These are phyloP conservation scores for Pholiota adiposa DNA, from an alignment of 1,284 basidiomycete genomes.

Conservation along the genomic window DNA sequence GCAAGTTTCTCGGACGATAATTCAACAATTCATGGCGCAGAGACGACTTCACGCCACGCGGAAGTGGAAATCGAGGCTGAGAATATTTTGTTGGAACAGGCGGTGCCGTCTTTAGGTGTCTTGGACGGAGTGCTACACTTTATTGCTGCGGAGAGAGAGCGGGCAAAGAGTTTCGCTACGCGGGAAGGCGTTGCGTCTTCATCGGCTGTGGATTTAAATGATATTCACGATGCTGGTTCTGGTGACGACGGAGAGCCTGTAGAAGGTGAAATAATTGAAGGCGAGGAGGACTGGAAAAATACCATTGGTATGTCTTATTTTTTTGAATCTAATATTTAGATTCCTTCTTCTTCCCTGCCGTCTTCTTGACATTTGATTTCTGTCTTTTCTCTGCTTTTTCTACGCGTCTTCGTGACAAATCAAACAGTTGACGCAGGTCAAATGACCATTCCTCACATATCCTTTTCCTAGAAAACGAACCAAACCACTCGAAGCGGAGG, in stretches of 20 bases:
- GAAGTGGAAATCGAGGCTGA: background rate
- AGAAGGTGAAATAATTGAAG: too few species aligned
- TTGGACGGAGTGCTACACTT: slow-evolving; percentile 69
- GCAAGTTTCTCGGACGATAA: slow-evolving; percentile 6
- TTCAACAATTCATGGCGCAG: background rate
- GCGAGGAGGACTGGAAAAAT: slow-evolving; percentile 19
- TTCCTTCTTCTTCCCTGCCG: background rate
- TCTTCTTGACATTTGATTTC: background rate
- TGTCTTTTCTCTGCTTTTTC: slow-evolving; percentile 2
- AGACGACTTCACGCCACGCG: slow-evolving; percentile 3
- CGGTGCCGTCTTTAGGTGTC: slow-evolving; percentile 59
- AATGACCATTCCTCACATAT: slow-evolving; percentile 18
- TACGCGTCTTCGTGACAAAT: slow-evolving; percentile 10
- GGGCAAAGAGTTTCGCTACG: slow-evolving; percentile 51
- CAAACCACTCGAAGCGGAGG: slow-evolving; percentile 46
- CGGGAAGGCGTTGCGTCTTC: slow-evolving; percentile 15
- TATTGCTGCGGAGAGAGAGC: slow-evolving; percentile 68
- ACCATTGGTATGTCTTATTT: slow-evolving; percentile 28
- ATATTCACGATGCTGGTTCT: slow-evolving; percentile 6
- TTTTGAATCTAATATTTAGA: slow-evolving; percentile 2
- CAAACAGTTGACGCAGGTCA: slow-evolving; percentile 25
- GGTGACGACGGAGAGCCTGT: slow-evolving; percentile 13
- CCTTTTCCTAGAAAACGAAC: slow-evolving; percentile 18
- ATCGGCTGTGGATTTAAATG: slow-evolving; percentile 4
- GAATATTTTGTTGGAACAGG: slow-evolving; percentile 4